phyloP scores from a whole-genome alignment of 192 early-diverging fungal species.

The Backusella tuberculispora region DNA sequence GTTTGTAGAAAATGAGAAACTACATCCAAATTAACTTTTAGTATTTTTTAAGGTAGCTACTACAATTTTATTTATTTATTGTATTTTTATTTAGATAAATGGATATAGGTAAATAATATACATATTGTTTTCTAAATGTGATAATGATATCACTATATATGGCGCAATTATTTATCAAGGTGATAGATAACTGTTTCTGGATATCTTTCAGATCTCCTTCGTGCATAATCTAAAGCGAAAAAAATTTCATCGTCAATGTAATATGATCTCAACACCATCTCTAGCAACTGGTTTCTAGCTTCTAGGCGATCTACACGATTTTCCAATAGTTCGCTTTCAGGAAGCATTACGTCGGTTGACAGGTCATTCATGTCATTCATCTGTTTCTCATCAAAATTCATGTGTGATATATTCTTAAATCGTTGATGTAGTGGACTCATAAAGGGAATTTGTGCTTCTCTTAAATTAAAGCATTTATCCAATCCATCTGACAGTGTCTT shows the following conservation, averaged over 20 bases:
- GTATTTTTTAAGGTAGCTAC: no score
- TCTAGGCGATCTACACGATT: background rate
- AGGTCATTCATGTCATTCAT: background rate
- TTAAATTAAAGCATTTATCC: background rate
- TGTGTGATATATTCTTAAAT: background rate
- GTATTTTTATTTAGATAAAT: no score
- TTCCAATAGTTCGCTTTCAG: background rate
- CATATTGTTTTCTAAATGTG: no score
- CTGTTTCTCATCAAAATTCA: background rate
- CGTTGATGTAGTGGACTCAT: background rate
- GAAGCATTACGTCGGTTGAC: background rate
- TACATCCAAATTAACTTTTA: no score
- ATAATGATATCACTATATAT: no score
- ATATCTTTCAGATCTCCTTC: background rate
- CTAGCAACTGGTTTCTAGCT: conserved; percentile 9
- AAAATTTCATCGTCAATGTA: conserved; percentile 14
- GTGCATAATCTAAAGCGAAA: background rate
- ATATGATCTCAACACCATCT: conserved; percentile 7
- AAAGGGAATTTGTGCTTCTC: conserved; percentile 6
- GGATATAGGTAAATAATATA: no score
- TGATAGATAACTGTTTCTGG: background rate
- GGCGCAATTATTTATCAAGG: no score
- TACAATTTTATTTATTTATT: no score
- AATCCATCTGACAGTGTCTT: conserved; percentile 1
- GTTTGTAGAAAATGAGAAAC: no score